Evolutionary conservation across 2,329 filamentous ascomycete species (phyloP).

Genomic region (Talaromyces sp.): DNA sequence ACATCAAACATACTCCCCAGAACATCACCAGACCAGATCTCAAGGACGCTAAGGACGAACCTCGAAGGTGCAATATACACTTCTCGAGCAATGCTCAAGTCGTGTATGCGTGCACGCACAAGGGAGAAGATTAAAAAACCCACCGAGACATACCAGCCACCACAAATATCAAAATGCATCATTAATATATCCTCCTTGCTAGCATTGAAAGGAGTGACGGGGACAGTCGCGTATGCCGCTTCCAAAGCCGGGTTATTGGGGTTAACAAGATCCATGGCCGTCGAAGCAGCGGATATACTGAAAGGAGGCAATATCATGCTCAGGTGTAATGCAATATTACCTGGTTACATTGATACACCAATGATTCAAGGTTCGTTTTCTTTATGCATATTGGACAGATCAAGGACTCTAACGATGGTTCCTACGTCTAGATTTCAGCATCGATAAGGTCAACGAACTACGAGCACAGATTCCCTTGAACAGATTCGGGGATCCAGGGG

Average conservation of each 20-base stretch:
- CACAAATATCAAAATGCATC: constrained; percentile 60
- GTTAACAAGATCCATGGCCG: constrained; percentile 36
- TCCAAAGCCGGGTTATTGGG: constrained; percentile 76
- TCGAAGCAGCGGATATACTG: constrained; percentile 43
- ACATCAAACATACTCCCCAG: constrained; percentile 60
- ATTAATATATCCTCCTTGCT: constrained; percentile 78
- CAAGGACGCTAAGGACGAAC: constrained; percentile 63
- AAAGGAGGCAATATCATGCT: constrained; percentile 55
- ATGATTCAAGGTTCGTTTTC: constrained; percentile 56
- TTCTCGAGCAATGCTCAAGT: constrained; percentile 35
- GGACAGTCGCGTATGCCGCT: constrained; percentile 69
- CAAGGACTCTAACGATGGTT: background rate
- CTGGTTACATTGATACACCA: constrained; percentile 74
- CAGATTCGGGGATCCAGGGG: constrained; percentile 62
- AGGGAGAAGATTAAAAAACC: constrained; percentile 17
- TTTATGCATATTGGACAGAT: too few species aligned
- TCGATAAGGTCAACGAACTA: constrained; percentile 25
- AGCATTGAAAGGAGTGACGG: constrained; percentile 62
- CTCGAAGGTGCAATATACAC: constrained; percentile 47
- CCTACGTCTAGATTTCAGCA: constrained; percentile 39
- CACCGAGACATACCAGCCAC: constrained; percentile 48
- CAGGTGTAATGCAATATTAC: constrained; percentile 73
- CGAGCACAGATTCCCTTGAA: constrained; percentile 55
- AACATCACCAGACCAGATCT: constrained; percentile 48
- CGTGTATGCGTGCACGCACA: constrained; percentile 29